Evolutionary conservation across 2,329 filamentous ascomycete genomes (phyloP).

Genomic region (Colletotrichum sp.): DNA sequence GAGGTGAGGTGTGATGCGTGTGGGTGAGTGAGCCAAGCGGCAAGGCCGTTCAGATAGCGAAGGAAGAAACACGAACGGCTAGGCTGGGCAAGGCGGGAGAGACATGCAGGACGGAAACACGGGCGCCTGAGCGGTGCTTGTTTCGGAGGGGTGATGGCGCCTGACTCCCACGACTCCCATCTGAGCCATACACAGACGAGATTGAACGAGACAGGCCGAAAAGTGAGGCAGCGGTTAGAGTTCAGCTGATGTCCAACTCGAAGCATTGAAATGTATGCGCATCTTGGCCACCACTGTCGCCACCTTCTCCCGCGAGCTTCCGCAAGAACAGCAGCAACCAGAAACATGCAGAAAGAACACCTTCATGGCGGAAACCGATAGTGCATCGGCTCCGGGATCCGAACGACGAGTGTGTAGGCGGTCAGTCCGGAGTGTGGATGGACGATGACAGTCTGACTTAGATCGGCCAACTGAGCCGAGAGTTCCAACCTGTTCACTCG

Average conservation of each 20-base stretch:
- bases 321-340: background rate
- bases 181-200: background rate
- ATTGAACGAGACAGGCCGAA: background rate
- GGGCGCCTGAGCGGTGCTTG: constrained; percentile 13
- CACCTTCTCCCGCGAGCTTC: background rate
- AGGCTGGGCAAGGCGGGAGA: background rate
- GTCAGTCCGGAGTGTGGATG: background rate
- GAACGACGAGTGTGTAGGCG: background rate
- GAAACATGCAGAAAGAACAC: background rate
- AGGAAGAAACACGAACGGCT: constrained; percentile 4
- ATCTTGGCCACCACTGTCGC: constrained; percentile 5
- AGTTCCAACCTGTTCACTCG: background rate
- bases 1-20: background rate
- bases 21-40: background rate
- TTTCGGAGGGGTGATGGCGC: constrained; percentile 15
- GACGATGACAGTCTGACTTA: background rate
- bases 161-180: constrained; percentile 1
- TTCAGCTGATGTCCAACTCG: constrained; percentile 14
- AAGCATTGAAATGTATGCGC: constrained; percentile 17
- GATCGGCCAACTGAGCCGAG: background rate
- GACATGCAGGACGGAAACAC: constrained; percentile 16
- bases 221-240: constrained; percentile 12
- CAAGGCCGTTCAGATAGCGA: background rate
- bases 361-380: background rate
- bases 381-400: background rate